phyloP scores from a whole-genome alignment of 352 stramenopile genomes.

The Pythium oligandrum region DNA sequence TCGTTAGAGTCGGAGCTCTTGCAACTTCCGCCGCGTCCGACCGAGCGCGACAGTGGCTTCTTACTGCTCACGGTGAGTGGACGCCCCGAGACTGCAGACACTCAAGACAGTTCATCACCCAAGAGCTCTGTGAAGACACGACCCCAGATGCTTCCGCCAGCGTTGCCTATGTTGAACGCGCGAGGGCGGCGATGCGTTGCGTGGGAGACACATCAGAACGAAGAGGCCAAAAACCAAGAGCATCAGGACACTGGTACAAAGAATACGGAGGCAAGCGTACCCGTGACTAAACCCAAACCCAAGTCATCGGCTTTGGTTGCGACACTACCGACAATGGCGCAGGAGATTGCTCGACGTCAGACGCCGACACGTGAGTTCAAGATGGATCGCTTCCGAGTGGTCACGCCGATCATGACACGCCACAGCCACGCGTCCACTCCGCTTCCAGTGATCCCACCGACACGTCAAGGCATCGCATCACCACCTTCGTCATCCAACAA shows the following conservation, averaged over 20 bases:
- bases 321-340: conserved; percentile 15
- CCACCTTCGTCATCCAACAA: conserved; percentile 2
- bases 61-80: conserved; percentile 48
- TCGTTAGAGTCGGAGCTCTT: conserved; percentile 68
- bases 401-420: conserved; percentile 38
- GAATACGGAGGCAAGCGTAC: no score
- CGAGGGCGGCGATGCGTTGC: not conserved
- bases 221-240: not conserved
- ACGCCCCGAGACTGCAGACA: conserved; percentile 26
- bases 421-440: conserved; percentile 7
- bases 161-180: not conserved
- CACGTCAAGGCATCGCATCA: conserved; percentile 14
- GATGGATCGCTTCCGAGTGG: conserved; percentile 59
- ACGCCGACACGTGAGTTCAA: conserved; percentile 54
- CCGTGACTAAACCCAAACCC: no score
- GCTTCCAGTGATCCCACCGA: conserved; percentile 23
- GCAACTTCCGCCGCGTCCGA: conserved; percentile 38
- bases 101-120: not conserved
- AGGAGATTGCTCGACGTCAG: conserved; percentile 23
- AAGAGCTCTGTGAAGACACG: no score
- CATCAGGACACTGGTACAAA: no score
- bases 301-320: not conserved
- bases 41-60: conserved; percentile 34
- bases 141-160: not conserved
- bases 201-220: not conserved